A percentile compares a stretch with the other conserved stretches of the same genome.
phyloP scores from a whole-genome alignment of 345 rosid species.

The Clausena lansium region DNA sequence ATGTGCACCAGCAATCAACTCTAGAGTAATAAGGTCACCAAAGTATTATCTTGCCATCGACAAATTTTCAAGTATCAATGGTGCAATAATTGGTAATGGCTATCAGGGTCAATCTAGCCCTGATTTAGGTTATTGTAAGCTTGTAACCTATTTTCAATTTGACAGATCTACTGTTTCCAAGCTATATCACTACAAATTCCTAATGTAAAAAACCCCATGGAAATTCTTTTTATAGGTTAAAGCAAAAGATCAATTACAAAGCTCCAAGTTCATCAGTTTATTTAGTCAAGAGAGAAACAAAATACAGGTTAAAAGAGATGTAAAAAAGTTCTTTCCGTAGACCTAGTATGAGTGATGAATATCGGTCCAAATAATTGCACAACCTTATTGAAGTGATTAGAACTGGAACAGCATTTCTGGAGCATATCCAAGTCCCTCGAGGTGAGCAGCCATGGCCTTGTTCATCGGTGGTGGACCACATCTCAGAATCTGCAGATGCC shows the following conservation, averaged over 20 bases:
- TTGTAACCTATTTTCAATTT: neutral
- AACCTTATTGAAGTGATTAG: slow-evolving; percentile 35
- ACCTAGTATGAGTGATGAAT: slow-evolving; percentile 18
- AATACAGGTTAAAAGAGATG: neutral
- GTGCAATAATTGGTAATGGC: neutral
- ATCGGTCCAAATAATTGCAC: slow-evolving; percentile 7
- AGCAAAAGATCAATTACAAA: neutral
- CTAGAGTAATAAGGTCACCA: neutral
- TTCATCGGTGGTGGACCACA: slow-evolving; percentile 99
- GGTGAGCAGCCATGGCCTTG: slow-evolving; percentile 92
- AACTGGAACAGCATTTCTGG: slow-evolving; percentile 97
- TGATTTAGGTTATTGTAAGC: neutral
- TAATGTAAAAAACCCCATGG: neutral
- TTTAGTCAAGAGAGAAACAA: neutral
- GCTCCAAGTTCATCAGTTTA: neutral
- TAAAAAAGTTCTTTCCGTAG: neutral
- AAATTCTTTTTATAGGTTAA: neutral
- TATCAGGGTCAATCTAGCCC: neutral
- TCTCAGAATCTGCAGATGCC: slow-evolving; percentile 62
- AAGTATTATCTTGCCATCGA: neutral
- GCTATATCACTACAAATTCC: neutral
- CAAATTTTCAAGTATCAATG: neutral
- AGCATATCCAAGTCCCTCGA: slow-evolving; percentile 72
- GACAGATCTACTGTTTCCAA: neutral
- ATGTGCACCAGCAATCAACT: neutral